Evolutionary conservation across 2,329 filamentous ascomycete species (phyloP), one percentile per base, ranked within the genome.

Genomic region (Phaeosphaeria sp.): DNA sequence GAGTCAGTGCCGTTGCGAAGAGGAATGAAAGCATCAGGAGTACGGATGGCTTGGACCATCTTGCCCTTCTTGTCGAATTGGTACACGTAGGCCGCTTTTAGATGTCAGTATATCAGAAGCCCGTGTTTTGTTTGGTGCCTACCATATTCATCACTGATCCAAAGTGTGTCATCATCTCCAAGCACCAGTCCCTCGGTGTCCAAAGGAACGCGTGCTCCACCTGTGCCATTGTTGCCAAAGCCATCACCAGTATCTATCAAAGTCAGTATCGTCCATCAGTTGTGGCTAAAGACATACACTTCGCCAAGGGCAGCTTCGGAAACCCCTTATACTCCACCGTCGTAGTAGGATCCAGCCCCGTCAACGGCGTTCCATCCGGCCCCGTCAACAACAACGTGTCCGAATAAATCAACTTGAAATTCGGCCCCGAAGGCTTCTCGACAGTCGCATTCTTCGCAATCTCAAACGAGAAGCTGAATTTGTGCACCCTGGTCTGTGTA

Each of bases 131-230:
- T 18, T 30, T 9, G n/a, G 15, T 22, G 20, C 44, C 22, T 22
- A 49, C 52, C 52, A 49, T 76, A 76, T 50, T 75, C 89, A 68
- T 92, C 89, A 39, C 72, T 74, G 40, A 91, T 79, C 87, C 88
- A 92, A 76, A 90, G 91, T 0, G 81, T 80, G 13, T 84, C 86
- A 53, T 89, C 84, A 0, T 77, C 63, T 49, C 83, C 83, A 6
- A 92, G 79, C 1, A 86, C 84, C 0, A 92, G 77, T 1, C 89
- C 89, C 77, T 92, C 90, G 0, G 84, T 77, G 67, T 92, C 90
- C 2, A 92, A 69, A 0, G 84, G 74, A 33, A 91, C 82, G 13
- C 86, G 80, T 56, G 80, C 82, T 1, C 86, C 88, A 6, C 88
- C 89, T 0, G 82, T 71, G 0, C 88, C 88, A 1, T 78, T 65